These are phyloP conservation scores for Fusarium sp. DNA, from an alignment of 2,329 filamentous ascomycete species.

Conservation along the genomic window DNA sequence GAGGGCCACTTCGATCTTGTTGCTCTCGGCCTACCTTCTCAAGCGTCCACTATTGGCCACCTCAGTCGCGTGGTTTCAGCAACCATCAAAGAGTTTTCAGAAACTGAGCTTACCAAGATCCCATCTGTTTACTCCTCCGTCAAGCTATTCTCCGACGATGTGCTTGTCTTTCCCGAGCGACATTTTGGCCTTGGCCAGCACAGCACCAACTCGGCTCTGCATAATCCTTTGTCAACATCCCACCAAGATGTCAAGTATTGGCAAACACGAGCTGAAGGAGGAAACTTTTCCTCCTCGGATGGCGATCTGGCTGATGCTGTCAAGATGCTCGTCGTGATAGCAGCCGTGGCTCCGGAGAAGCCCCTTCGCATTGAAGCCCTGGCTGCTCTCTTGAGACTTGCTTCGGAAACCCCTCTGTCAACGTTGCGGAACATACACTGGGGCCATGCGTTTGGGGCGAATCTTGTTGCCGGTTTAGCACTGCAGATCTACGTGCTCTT, in stretches of 20 bases:
- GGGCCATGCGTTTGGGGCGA: conserved; percentile 4
- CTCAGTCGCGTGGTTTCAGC: background rate
- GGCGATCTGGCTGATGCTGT: background rate
- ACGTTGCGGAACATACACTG: background rate
- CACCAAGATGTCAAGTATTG: background rate
- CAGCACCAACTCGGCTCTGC: background rate
- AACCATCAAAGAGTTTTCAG: background rate
- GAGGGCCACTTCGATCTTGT: background rate
- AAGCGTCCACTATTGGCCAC: background rate
- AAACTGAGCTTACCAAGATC: background rate
- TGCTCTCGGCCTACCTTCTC: background rate
- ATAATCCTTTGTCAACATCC: background rate
- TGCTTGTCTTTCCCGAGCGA: background rate
- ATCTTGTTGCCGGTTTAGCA: background rate
- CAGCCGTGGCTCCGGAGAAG: background rate
- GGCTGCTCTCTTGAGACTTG: background rate
- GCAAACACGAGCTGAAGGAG: background rate
- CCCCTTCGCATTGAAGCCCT: background rate
- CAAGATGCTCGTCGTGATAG: background rate
- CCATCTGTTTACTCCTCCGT: background rate
- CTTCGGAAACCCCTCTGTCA: background rate
- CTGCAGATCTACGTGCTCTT: conserved; percentile 3
- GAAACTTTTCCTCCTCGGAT: background rate
- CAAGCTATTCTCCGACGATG: background rate
- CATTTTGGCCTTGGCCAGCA: background rate